Base-by-base conservation (phyloP, 306 rosid species). In the Acacia acuminata region DNA sequence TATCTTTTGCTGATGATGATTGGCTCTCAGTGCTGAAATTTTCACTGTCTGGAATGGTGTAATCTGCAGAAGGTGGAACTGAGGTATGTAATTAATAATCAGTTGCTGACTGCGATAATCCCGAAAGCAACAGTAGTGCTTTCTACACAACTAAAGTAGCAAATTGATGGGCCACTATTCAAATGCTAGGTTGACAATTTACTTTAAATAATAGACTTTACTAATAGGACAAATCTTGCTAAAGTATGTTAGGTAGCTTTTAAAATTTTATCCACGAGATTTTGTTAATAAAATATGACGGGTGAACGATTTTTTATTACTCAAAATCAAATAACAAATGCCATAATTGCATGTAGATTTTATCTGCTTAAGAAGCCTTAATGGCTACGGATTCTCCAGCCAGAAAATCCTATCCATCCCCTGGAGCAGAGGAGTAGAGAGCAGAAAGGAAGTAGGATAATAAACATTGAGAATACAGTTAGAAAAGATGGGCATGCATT, bases 1-100 rank as follows among this genome's bases (percentile, higher is more conserved):
- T 22, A 34, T 84, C 75, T 78, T 81, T 75, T 82, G 72, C 45
- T 65, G 83, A 84, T 71, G 82, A 69, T 79, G 90, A 48, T 65
- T 12, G 90, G 43, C 69, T 75, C 40, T 61, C 55, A 51, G 24
- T 45, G 88, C 56, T 76, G 86, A 84, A 70, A 2, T 84, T 79
- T 47, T 79, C 17, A 71, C 15, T 36, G n/a, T 82, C 86, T 87
- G 82, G 12, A 50, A 75, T 72, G 75, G 25, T 70, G 64, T 81
- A 65, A 76, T 44, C 71, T 71, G 55, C 48, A 51, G 67, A n/a
- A 38, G 53, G 38, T 22, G 10, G 16, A 11, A 60, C 34, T 60
- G 53, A 13, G 51, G 7, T 75, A 36, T 40, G 17, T n/a, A 22
- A 11, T 24, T n/a, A 22, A n/a, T 24, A 8, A 76, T 76, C 51